phyloP scores from a whole-genome alignment of 1,284 basidiomycete genomes.

The Xerocomus amazonicus region DNA sequence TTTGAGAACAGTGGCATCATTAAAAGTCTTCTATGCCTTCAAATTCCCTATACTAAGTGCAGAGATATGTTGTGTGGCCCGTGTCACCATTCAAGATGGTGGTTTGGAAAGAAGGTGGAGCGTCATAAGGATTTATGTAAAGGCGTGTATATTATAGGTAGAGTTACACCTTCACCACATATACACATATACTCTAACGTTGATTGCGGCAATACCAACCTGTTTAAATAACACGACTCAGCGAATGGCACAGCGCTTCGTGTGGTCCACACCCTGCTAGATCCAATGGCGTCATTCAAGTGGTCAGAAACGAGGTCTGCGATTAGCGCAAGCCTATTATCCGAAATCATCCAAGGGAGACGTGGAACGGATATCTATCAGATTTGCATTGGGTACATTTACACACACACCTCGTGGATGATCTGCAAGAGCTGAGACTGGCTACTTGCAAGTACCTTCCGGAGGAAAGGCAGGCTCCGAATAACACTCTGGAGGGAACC shows the following conservation, averaged over 20 bases:
- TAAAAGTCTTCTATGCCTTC: too few relatives aligned
- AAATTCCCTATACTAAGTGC: too few relatives aligned
- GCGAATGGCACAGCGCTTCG: not conserved
- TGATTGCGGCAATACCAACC: slow-evolving; percentile 67
- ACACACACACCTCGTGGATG: slow-evolving; percentile 54
- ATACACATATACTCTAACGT: slow-evolving; percentile 77
- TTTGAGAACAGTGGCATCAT: too few relatives aligned
- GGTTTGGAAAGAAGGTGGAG: too few relatives aligned
- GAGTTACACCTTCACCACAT: slow-evolving; percentile 67
- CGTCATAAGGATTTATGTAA: too few relatives aligned
- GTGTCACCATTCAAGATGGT: too few relatives aligned
- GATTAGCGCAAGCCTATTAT: slow-evolving; percentile 64
- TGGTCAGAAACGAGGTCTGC: slow-evolving; percentile 54
- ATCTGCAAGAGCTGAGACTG: slow-evolving; percentile 59
- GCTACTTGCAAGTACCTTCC: slow-evolving; percentile 56
- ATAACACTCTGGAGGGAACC: slow-evolving; percentile 72
- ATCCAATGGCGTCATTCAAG: slow-evolving; percentile 68
- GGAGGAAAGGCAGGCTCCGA: slow-evolving; percentile 58
- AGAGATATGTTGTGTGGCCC: too few relatives aligned
- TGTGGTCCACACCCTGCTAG: slow-evolving; percentile 48
- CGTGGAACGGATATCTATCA: not conserved
- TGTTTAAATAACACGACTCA: slow-evolving; percentile 25
- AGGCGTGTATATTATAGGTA: too few relatives aligned
- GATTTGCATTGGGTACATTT: not conserved
- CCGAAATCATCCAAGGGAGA: slow-evolving; percentile 59